phyloP scores from a whole-genome alignment of 805 yeast genomes.

The Kodamaea jinghongensis region DNA sequence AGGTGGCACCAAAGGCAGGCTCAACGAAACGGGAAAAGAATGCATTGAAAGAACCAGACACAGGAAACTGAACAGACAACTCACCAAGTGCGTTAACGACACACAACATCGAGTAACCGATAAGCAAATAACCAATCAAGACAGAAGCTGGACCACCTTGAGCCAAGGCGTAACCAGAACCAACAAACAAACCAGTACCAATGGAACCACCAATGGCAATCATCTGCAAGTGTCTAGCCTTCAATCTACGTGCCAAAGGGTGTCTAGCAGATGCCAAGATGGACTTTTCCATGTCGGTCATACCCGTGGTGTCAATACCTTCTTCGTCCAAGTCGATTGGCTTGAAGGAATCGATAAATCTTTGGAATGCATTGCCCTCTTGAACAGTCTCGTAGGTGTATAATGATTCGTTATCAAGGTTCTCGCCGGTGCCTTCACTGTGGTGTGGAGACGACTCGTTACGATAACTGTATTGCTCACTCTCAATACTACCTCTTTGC shows the following conservation, averaged over 20 bases:
- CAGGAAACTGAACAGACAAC: slow-evolving; percentile 51
- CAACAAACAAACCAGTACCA: slow-evolving; percentile 67
- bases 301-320: slow-evolving; percentile 19
- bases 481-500: slow-evolving; percentile 5
- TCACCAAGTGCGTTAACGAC: slow-evolving; percentile 47
- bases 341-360: slow-evolving; percentile 36
- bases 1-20: slow-evolving; percentile 54
- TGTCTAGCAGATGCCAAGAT: slow-evolving; percentile 41
- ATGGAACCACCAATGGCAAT: slow-evolving; percentile 84
- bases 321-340: slow-evolving; percentile 37
- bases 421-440: slow-evolving; percentile 1
- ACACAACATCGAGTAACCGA: slow-evolving; percentile 22
- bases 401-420: slow-evolving; percentile 7
- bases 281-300: slow-evolving; percentile 40
- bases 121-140: slow-evolving; percentile 25
- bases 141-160: slow-evolving; percentile 32
- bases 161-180: slow-evolving; percentile 42
- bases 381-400: slow-evolving; percentile 12
- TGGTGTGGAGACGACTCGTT: slow-evolving; percentile 10
- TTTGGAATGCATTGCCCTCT: slow-evolving; percentile 16
- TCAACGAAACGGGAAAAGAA: slow-evolving; percentile 53
- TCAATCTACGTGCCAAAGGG: slow-evolving; percentile 40
- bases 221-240: slow-evolving; percentile 58
- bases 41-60: slow-evolving; percentile 51
- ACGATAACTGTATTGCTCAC: slow-evolving; percentile 13